Base-by-base conservation (phyloP, 2,329 filamentous ascomycete species). In the Pseudopithomyces chartarum region DNA sequence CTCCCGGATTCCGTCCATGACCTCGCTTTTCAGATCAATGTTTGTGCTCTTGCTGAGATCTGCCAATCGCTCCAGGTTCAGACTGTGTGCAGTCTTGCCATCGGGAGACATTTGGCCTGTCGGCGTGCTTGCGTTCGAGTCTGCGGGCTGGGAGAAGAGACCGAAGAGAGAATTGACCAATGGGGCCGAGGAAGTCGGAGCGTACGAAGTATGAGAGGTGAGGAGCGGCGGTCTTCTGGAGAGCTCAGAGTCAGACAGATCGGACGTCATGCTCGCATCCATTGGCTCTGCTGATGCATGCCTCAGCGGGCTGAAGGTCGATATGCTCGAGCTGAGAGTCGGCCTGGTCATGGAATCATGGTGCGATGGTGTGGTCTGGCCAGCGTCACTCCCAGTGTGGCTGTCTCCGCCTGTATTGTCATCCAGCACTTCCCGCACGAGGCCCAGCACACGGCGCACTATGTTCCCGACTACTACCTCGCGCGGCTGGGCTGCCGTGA, bases 401-500 rank as follows among this genome's bases (percentile, higher is more conserved):
- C 78, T 56, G 88, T 80, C 39, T 84, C 85, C 47, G 79, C 87
- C 90, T 56, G 88, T 82, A 65, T 92, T 89, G 67, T 96, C 91
- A 66, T 91, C 89, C 38, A 91, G 90, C 70, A 98, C 93, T 70
- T 97, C 93, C 50, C 95, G 87, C 62, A 99, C 95, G 61, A 99
- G 83, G 42, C 92, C 91, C 36, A 99, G 81, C 2, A 98, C 90
- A 60, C 95, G 88, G 58, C 93, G 87, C 45, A 97, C 91, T 65
- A 99, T 93, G 71, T 99, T 99, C 51, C 92, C 94, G 43, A 97
- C 92, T 5, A 92, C 91, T 66, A 97, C 88, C 79, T 98, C 95
- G 58, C 90, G 86, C 15, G 94, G 94, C 68, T 96, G 92, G 7
- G 95, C 93, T 54, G 89, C 86, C 34, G 90, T 88, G 42, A 99